Evolutionary conservation across 2,329 filamentous ascomycete species (phyloP).

Genomic region (Chaetomium sp.): DNA sequence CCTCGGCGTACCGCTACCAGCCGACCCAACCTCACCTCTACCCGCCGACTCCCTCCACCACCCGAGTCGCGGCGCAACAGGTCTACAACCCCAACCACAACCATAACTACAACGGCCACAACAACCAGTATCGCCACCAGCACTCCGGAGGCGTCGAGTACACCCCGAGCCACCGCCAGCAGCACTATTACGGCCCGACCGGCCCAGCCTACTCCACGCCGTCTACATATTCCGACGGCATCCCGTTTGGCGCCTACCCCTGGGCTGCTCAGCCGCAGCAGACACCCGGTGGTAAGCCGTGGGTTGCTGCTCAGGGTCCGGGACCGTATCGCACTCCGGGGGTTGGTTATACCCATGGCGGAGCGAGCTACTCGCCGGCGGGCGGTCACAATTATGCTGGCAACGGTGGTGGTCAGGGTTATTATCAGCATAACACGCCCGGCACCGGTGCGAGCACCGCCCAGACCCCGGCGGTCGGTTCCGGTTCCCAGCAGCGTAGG

Average conservation of each 20-base stretch:
- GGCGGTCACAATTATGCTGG: background rate
- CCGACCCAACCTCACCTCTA: background rate
- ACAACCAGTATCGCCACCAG: background rate
- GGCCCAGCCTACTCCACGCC: slow-evolving; percentile 7
- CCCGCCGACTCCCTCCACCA: background rate
- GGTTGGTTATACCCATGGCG: background rate
- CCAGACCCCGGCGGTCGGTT: no score
- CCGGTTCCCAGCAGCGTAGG: no score
- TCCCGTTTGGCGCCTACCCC: slow-evolving; percentile 9
- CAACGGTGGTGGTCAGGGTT: background rate
- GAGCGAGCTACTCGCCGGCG: no score
- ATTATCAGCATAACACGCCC: background rate
- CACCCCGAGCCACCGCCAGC: background rate
- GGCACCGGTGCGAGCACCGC: background rate
- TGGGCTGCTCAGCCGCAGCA: background rate
- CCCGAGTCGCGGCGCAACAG: no score
- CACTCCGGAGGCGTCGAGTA: background rate
- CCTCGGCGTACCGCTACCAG: background rate
- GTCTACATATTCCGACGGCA: slow-evolving; percentile 10
- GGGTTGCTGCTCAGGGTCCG: background rate
- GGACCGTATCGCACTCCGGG: slow-evolving; percentile 12
- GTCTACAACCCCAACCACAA: no score
- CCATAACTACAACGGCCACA: background rate
- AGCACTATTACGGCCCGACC: slow-evolving; percentile 2
- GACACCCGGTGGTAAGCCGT: background rate